phyloP scores from a whole-genome alignment of 2,329 filamentous ascomycete species.

The Aspergillus amoenus region DNA sequence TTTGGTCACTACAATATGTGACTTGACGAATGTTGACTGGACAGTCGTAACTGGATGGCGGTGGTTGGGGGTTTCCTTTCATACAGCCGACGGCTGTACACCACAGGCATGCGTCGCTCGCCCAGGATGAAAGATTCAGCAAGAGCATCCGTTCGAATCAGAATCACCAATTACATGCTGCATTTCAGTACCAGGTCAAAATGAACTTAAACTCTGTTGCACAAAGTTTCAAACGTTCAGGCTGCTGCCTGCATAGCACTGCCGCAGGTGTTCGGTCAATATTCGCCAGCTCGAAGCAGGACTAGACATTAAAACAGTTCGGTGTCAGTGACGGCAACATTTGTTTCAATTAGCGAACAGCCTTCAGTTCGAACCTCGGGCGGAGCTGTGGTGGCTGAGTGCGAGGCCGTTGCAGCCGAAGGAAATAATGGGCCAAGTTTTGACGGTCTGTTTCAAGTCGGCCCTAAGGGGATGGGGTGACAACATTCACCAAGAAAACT shows the following conservation, averaged over 20 bases:
- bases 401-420: background rate
- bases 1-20: background rate
- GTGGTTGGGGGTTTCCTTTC: background rate
- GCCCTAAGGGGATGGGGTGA: background rate
- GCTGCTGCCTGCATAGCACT: no score
- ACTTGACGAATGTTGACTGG: background rate
- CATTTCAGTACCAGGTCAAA: no score
- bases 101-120: no score
- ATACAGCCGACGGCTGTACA: no score
- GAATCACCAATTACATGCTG: no score
- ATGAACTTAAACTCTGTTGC: no score
- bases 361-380: constrained; percentile 3
- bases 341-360: constrained; percentile 11
- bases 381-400: background rate
- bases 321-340: background rate
- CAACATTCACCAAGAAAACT: background rate
- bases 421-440: constrained; percentile 1
- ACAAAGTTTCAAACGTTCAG: no score
- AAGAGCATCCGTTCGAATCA: no score
- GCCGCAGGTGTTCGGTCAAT: no score
- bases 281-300: no score
- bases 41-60: background rate
- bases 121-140: no score
- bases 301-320: no score
- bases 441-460: constrained; percentile 10